phyloP scores from a whole-genome alignment of 495 filamentous ascomycete genomes.

The Friedmanniomyces simplex region DNA sequence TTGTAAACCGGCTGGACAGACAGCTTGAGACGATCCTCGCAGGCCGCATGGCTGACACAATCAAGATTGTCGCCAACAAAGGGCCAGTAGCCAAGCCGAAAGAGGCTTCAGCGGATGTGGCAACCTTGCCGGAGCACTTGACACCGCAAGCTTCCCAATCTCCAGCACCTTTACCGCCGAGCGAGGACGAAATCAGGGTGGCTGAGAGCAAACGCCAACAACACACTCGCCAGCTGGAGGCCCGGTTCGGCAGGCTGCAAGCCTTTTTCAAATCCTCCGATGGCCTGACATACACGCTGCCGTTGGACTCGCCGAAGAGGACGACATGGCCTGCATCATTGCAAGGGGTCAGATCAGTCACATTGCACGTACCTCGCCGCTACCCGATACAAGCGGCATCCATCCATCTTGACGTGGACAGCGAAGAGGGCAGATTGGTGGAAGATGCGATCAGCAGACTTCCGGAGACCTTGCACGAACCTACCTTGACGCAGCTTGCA shows the following conservation, averaged over 20 bases:
- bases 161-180: not conserved
- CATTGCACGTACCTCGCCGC: constrained; percentile 57
- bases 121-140: not conserved
- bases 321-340: constrained; percentile 52
- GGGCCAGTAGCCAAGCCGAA: not conserved
- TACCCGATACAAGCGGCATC: constrained; percentile 64
- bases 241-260: constrained; percentile 60
- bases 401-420: constrained; percentile 54
- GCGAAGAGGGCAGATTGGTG: constrained; percentile 49
- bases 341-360: constrained; percentile 52
- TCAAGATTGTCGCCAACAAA: constrained; percentile 66
- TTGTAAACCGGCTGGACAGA: constrained; percentile 65
- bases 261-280: constrained; percentile 62
- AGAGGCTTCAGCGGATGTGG: not conserved
- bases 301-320: constrained; percentile 56
- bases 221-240: constrained; percentile 67
- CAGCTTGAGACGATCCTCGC: constrained; percentile 63
- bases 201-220: constrained; percentile 54
- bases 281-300: constrained; percentile 59
- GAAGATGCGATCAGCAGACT: constrained; percentile 56
- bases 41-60: constrained; percentile 61
- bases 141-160: not conserved
- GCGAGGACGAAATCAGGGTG: not conserved
- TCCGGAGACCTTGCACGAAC: constrained; percentile 44
- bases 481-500: constrained; percentile 61